Evolutionary conservation across 306 rosid species (phyloP), one percentile per base, ranked within the genome.

Genomic region (Dalbergia oliveri): DNA sequence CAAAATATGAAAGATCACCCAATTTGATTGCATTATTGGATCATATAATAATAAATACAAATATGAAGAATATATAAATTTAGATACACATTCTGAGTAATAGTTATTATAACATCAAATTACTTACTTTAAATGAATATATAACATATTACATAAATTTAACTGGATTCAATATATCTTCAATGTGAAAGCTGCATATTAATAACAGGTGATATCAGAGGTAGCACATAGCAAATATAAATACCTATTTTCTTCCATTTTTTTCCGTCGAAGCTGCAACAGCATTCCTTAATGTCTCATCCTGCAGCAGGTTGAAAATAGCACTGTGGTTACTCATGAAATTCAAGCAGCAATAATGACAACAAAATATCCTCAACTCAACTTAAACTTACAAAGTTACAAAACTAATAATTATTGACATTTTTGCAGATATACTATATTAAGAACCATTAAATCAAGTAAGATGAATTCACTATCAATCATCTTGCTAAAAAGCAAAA

Each of bases 271-370:
- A 26, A 31, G 43, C 61, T 43, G 76, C 8, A 15, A 88, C 89
- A 23, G 83, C 88, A 77, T 39, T 86, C 88, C 88, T 88, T 51
- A 58, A 56, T 65, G 39, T 95, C 86, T 95, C 99, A 75, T 95
- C 99, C 99, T 95, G 93, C 75, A 73, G 51, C 59, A 83, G 64
- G 41, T 68, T 68, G 53, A 78, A 81, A 50, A 82, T 64, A 45
- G 59, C 65, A 69, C 79, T 73, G 12, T 61, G 77, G 66, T 53
- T 26, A 76, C 59, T 54, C 64, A 11, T 73, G 78, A 73, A 61
- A 66, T 33, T 33, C n/a, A 54, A 53, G 39, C 10, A 54, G 41
- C 15, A 51, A 50, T 11, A 11, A 50, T 13, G 56, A 12, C 58
- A 51, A 51, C 44, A 82, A 12, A 70, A 49, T 33, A 59, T 77